phyloP scores from a whole-genome alignment of 306 rosid genomes.

The Myrica gale region DNA sequence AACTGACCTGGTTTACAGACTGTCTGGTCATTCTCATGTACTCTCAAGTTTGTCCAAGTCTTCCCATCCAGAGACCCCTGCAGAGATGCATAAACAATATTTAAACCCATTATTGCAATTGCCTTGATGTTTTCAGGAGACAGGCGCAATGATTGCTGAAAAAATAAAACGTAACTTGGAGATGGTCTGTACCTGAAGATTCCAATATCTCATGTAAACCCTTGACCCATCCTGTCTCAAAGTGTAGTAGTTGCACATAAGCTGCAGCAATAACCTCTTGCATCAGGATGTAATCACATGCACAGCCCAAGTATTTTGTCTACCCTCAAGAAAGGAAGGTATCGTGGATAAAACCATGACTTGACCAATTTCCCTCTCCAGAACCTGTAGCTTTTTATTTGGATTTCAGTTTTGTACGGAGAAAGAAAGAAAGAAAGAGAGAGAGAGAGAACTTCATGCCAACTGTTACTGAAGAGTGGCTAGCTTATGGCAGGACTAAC shows the following conservation, averaged over 20 bases:
- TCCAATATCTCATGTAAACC: constrained; percentile 80
- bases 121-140: too few relatives aligned
- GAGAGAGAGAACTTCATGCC: too few relatives aligned
- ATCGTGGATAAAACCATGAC: neutral
- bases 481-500: too few relatives aligned
- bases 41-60: constrained; percentile 68
- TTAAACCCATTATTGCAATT: too few relatives aligned
- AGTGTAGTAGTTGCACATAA: constrained; percentile 90
- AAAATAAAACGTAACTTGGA: neutral
- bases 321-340: neutral
- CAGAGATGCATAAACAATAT: neutral
- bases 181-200: constrained; percentile 60
- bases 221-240: constrained; percentile 87
- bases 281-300: constrained; percentile 25
- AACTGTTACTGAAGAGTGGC: too few relatives aligned
- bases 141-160: too few relatives aligned
- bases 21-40: constrained; percentile 75
- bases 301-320: neutral
- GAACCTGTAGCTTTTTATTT: neutral
- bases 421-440: too few relatives aligned
- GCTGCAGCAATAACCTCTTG: constrained; percentile 46
- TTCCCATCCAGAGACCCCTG: constrained; percentile 90
- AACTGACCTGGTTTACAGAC: constrained; percentile 85
- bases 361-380: neutral
- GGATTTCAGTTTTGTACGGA: too few relatives aligned